Base-by-base conservation (phyloP, 257 asterid genomes). In the Forsythia suspensa region DNA sequence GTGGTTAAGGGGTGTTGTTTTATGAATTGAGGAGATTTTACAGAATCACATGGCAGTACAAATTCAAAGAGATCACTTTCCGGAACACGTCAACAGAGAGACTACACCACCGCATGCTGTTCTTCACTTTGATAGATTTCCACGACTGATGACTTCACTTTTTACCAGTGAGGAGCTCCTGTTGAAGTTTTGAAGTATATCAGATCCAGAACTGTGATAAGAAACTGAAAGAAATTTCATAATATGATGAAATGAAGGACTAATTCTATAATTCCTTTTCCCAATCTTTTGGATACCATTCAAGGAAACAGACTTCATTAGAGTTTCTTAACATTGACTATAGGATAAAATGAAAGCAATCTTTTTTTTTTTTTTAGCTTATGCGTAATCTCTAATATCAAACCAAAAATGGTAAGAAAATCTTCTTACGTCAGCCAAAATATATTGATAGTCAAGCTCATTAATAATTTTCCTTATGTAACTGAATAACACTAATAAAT, bases 1-100 rank as follows among this genome's bases (percentile, higher is more conserved):
- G 39, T 29, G 8, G 73, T 66, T 13, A 55, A 20, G 63, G 3
- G 59, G 72, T 43, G 57, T 0, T 10, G 66, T 44, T 7, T 46
- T 52, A 75, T 55, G 76, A 82, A 80, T 18, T 18, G 81, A 46
- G 81, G 39, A 42, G 71, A 68, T 66, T 85, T 88, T 93, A 95
- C 79, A 95, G 99, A 82, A 95, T 93, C 82, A 95, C 99, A 10
- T 89, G 97, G 89, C 98, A 93, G 80, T 89, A 93, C 88, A 95
- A 86, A 83, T 95, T 92, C 92, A 93, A 82, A 51, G 95, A 89
- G 91, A 91, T 84, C 78, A 90, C 96, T 93, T 89, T 89, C 39
- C 88, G 88, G 79, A 85, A 89, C 40, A 94, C 97, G 46, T 92
- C 96, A 82, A 93, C 82, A 21, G 96, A 95, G 46, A 92, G 85